Evolutionary conservation across 106 monocot species (phyloP).

Genomic region (Phalaenopsis aphrodite): DNA sequence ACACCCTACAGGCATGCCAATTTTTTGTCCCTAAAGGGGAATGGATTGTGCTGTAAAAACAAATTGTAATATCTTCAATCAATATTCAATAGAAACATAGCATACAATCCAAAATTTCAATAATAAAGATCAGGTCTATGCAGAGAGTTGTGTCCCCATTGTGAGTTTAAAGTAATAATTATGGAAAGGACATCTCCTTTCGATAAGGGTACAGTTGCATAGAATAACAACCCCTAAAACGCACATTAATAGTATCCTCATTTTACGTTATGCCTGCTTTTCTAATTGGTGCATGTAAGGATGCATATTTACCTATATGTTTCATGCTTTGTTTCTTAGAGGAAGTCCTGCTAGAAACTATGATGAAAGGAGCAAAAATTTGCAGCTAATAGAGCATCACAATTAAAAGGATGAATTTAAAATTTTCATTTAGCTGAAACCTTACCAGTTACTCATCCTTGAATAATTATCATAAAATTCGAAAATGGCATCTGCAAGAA

Average conservation of each 20-base stretch:
- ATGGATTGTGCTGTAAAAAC: neutral
- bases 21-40: neutral
- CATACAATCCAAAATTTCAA: too few species aligned
- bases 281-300: neutral
- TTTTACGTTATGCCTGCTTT: too few species aligned
- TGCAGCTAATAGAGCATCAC: neutral
- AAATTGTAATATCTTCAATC: neutral
- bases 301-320: neutral
- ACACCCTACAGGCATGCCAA: neutral
- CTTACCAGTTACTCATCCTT: constrained; percentile 1
- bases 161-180: too few species aligned
- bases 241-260: too few species aligned
- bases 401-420: neutral
- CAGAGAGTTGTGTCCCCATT: too few species aligned
- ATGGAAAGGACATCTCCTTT: too few species aligned
- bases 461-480: constrained; percentile 7
- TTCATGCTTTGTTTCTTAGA: neutral
- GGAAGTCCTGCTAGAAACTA: neutral
- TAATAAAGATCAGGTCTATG: too few species aligned
- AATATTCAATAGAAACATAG: too few species aligned
- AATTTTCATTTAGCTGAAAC: neutral
- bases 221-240: too few species aligned
- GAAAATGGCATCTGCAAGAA: constrained; percentile 13
- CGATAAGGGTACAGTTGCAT: too few species aligned
- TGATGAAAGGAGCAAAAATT: neutral